Evolutionary conservation across 2,329 filamentous ascomycete species (phyloP).

Genomic region (Neofusicoccum sp.): DNA sequence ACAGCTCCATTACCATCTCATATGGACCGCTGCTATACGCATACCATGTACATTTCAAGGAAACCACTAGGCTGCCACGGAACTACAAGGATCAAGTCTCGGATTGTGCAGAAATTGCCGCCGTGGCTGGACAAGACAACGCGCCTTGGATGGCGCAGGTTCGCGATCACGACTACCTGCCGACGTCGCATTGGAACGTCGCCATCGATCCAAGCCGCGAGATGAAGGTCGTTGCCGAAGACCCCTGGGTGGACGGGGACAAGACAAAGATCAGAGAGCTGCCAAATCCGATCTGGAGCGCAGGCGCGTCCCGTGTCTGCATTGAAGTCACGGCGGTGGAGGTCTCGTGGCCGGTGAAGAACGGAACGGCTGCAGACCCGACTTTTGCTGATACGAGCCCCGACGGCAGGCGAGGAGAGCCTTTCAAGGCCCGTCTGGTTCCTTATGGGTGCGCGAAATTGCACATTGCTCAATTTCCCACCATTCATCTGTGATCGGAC

Average conservation of each 20-base stretch:
- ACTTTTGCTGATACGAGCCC: neutral
- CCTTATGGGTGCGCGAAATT: neutral
- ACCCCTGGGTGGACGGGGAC: neutral
- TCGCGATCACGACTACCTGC: neutral
- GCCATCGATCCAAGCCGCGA: neutral
- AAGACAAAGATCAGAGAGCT: neutral
- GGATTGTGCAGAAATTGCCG: neutral
- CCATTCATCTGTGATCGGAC: neutral
- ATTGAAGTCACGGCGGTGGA: neutral
- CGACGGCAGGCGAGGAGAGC: neutral
- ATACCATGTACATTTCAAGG: neutral
- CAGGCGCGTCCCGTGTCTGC: neutral
- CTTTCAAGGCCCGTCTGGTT: neutral
- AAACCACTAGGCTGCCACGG: neutral
- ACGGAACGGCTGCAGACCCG: neutral
- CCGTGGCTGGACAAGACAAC: neutral
- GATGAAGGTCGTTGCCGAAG: neutral
- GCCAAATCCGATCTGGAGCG: neutral
- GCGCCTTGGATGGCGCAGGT: neutral
- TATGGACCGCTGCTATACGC: neutral
- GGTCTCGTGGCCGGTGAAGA: neutral
- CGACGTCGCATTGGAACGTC: neutral
- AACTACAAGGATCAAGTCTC: conserved; percentile 4
- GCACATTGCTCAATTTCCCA: conserved; percentile 5
- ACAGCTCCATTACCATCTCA: neutral